phyloP scores from a whole-genome alignment of 225 moss, liverwort and hornwort species.

The Straminergon stramineum region DNA sequence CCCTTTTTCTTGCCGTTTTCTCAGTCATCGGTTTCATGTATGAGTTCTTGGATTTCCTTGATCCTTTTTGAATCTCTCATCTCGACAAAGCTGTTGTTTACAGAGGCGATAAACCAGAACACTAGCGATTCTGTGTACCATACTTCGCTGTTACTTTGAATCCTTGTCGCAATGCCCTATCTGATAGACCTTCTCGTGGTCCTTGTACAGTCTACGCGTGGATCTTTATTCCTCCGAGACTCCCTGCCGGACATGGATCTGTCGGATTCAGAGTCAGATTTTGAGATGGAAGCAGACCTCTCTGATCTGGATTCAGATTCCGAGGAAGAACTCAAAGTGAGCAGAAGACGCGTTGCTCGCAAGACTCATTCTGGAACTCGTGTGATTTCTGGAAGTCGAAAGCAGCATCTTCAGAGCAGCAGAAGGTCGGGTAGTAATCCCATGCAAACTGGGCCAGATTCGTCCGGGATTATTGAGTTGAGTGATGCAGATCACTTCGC shows the following conservation, averaged over 20 bases:
- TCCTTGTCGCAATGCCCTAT: background rate
- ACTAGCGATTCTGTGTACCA: no score
- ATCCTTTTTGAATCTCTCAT: background rate
- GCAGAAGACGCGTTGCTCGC: constrained; percentile 50
- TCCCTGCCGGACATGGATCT: constrained; percentile 67
- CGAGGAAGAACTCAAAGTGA: constrained; percentile 24
- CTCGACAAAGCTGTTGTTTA: background rate
- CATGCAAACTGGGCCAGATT: background rate
- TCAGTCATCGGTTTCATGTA: background rate
- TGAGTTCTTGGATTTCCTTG: background rate
- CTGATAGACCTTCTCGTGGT: background rate
- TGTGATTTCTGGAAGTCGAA: constrained; percentile 4
- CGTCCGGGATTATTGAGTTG: background rate
- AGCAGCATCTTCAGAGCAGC: constrained; percentile 10
- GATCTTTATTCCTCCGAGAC: background rate
- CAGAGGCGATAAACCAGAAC: background rate
- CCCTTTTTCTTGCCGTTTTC: background rate
- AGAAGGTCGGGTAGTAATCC: constrained; percentile 18
- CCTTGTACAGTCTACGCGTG: constrained; percentile 17
- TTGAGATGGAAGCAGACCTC: constrained; percentile 16
- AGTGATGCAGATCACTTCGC: background rate
- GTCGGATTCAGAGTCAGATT: constrained; percentile 51
- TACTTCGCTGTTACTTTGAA: background rate
- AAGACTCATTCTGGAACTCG: constrained; percentile 38
- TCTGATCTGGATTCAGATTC: constrained; percentile 33